Evolutionary conservation across 257 asterid species (phyloP).

Genomic region (Nicotiana benthamiana): DNA sequence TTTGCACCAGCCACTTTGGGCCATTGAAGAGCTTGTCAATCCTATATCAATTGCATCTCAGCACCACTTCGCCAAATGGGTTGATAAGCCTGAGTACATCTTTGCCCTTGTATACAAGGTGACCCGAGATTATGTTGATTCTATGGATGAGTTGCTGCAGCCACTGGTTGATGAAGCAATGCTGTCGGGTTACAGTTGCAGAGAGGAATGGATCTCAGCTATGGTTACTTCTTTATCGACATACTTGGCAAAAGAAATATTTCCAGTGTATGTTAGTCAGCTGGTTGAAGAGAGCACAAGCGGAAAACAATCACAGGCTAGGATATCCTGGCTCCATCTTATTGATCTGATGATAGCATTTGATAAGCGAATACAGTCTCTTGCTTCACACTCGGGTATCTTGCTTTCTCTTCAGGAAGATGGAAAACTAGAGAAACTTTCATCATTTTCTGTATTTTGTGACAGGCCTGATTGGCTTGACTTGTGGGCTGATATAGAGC

Average conservation of each 20-base stretch:
- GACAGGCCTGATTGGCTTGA: slow-evolving; percentile 98
- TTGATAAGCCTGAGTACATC: slow-evolving; percentile 81
- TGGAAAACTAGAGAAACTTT: slow-evolving; percentile 49
- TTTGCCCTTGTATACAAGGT: slow-evolving; percentile 85
- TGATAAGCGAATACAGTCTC: slow-evolving; percentile 59
- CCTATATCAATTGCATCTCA: slow-evolving; percentile 77
- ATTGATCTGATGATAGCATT: slow-evolving; percentile 77
- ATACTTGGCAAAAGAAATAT: slow-evolving; percentile 75
- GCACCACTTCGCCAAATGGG: slow-evolving; percentile 84
- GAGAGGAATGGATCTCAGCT: slow-evolving; percentile 97
- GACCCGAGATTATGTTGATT: slow-evolving; percentile 84
- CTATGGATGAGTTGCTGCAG: slow-evolving; percentile 91
- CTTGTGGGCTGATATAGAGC: slow-evolving; percentile 86
- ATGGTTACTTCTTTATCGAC: slow-evolving; percentile 75
- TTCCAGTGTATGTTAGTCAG: slow-evolving; percentile 45
- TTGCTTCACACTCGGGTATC: slow-evolving; percentile 67
- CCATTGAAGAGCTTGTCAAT: slow-evolving; percentile 91
- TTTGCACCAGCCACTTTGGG: slow-evolving; percentile 91
- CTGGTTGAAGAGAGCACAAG: slow-evolving; percentile 50
- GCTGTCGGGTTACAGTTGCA: slow-evolving; percentile 92
- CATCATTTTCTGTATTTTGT: slow-evolving; percentile 67
- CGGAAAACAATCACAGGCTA: slow-evolving; percentile 43
- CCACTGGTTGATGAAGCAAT: slow-evolving; percentile 90
- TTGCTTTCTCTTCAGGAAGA: slow-evolving; percentile 55
- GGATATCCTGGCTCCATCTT: slow-evolving; percentile 70